A percentile compares a stretch with the other conserved stretches of the same genome.
These are phyloP conservation scores for Acer saccharum DNA, from an alignment of 345 rosid genomes.

Conservation along the genomic window DNA sequence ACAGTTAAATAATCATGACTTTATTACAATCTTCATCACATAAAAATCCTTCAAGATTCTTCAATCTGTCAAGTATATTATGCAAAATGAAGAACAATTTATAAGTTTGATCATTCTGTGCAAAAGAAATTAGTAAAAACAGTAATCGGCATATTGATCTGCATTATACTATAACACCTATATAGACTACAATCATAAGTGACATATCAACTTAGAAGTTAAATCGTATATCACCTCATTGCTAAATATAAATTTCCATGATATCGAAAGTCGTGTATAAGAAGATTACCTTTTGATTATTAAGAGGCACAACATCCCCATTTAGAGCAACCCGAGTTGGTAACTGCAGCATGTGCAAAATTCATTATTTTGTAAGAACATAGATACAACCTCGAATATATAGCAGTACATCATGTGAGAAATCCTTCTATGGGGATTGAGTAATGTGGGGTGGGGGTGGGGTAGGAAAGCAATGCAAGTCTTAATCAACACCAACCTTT, in stretches of 20 bases:
- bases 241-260: not conserved
- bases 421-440: not conserved
- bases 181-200: conserved; percentile 3
- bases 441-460: no score
- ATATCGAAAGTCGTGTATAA: not conserved
- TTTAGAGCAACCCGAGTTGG: conserved; percentile 76
- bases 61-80: no score
- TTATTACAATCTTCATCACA: not conserved
- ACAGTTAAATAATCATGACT: not conserved
- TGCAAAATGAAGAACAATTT: not conserved
- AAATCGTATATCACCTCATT: not conserved
- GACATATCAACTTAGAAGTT: not conserved
- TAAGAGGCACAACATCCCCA: conserved; percentile 73
- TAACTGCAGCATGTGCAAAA: conserved; percentile 48
- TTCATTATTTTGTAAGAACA: conserved; percentile 6
- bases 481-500: conserved; percentile 49
- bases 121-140: not conserved
- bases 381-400: not conserved
- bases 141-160: conserved; percentile 2
- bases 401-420: not conserved
- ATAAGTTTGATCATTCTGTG: not conserved
- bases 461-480: conserved; percentile 16
- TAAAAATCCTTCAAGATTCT: not conserved
- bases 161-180: not conserved
- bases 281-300: conserved; percentile 58